Evolutionary conservation across 1,139 yeast genomes (phyloP).

Genomic region (Nakaseomyces nivariensis): DNA sequence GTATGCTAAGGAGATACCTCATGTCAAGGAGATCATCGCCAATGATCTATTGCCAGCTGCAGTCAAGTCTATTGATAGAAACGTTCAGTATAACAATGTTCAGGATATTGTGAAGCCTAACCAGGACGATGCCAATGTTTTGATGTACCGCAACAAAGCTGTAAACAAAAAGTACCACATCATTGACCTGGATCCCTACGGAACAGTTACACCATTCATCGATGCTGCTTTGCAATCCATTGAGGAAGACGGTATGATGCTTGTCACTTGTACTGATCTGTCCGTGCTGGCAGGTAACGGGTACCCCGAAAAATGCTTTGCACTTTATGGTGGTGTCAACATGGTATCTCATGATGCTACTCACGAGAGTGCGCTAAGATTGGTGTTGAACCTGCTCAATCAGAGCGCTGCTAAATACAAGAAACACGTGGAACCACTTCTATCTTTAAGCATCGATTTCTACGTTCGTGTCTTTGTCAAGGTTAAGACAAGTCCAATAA

Average conservation of each 20-base stretch:
- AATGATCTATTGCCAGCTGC: conserved; percentile 84
- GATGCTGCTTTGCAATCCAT: conserved; percentile 82
- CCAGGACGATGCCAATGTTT: conserved; percentile 79
- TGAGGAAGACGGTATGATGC: conserved; percentile 69
- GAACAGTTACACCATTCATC: conserved; percentile 90
- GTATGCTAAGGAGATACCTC: conserved; percentile 82
- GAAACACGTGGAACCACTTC: conserved; percentile 73
- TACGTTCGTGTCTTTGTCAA: conserved; percentile 79
- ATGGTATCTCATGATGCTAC: conserved; percentile 69
- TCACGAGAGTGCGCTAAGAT: conserved; percentile 85
- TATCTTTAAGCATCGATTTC: conserved; percentile 80
- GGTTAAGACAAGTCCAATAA: conserved; percentile 65
- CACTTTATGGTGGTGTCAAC: conserved; percentile 89
- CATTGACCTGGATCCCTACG: conserved; percentile 93
- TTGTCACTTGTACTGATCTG: conserved; percentile 92
- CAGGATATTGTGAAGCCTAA: conserved; percentile 48
- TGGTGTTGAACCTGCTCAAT: conserved; percentile 68
- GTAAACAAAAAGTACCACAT: conserved; percentile 52
- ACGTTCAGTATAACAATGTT: conserved; percentile 58
- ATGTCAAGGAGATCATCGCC: conserved; percentile 63
- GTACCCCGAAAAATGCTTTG: conserved; percentile 93
- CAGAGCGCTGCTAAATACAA: conserved; percentile 85
- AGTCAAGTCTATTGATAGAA: conserved; percentile 67
- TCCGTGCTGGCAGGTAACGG: conserved; percentile 94
- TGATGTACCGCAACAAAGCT: conserved; percentile 49